Evolutionary conservation across 2,329 filamentous ascomycete species (phyloP).

Genomic region (Pseudocercospora fuligena): DNA sequence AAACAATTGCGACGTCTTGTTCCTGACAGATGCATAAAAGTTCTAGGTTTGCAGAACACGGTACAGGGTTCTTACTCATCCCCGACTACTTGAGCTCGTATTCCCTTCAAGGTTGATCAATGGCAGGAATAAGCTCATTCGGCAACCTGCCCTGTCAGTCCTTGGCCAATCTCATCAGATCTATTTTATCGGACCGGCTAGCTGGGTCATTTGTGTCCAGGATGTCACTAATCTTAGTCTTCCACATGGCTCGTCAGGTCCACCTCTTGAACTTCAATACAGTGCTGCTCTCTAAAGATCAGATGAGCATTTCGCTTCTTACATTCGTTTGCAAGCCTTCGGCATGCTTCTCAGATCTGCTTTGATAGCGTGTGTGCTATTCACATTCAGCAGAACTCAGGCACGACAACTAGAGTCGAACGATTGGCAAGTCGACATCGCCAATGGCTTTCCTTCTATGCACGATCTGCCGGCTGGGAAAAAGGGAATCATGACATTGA

Average conservation of each 20-base stretch:
- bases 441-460: neutral
- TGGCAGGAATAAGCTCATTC: no score
- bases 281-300: neutral
- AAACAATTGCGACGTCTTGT: no score
- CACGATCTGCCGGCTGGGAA: neutral
- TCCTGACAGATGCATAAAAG: no score
- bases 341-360: neutral
- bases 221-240: neutral
- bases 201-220: neutral
- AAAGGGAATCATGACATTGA: conserved; percentile 8
- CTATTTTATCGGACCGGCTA: neutral
- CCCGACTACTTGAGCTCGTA: no score
- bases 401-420: neutral
- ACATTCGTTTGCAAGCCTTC: neutral
- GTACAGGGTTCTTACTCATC: no score
- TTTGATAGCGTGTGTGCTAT: neutral
- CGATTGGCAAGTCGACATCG: neutral
- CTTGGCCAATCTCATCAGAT: neutral
- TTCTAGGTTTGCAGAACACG: no score
- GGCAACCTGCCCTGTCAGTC: neutral
- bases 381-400: neutral
- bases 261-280: neutral
- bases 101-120: no score
- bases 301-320: neutral
- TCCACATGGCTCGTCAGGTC: neutral